A percentile compares a stretch with the other conserved stretches of the same genome.
phyloP scores from a whole-genome alignment of 768 basidiomycete genomes.

The Harrya chromipes region DNA sequence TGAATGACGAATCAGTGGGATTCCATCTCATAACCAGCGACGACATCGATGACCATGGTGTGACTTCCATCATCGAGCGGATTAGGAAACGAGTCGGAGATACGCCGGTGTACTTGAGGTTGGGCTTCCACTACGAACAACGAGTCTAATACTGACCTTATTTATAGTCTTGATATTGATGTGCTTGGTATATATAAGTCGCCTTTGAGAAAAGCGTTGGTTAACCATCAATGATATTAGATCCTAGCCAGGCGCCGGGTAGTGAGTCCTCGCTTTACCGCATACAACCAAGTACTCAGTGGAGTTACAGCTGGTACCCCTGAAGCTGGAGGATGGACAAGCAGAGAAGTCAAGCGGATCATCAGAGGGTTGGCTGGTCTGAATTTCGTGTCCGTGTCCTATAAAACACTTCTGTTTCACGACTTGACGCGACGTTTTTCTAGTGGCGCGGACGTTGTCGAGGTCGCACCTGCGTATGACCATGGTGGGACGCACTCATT shows the following conservation, averaged over 20 bases:
- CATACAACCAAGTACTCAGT: not conserved
- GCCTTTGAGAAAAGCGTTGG: not conserved
- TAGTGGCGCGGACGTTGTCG: conserved; percentile 25
- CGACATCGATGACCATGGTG: conserved; percentile 80
- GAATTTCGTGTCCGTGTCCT: conserved; percentile 61
- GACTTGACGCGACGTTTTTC: not conserved
- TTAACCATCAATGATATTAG: conserved; percentile 31
- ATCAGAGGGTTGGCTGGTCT: conserved; percentile 75
- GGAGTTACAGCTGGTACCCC: conserved; percentile 67
- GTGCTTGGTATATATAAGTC: conserved; percentile 53
- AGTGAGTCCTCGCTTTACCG: conserved; percentile 43
- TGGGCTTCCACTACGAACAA: not conserved
- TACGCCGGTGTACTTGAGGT: conserved; percentile 73
- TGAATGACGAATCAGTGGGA: conserved; percentile 68
- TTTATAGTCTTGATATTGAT: conserved; percentile 70
- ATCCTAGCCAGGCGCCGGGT: conserved; percentile 77
- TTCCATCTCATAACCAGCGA: conserved; percentile 78
- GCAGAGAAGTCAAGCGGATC: conserved; percentile 76
- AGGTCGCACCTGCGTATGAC: conserved; percentile 28
- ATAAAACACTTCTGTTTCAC: not conserved
- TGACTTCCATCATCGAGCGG: conserved; percentile 62
- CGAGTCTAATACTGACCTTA: not conserved
- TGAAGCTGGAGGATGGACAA: conserved; percentile 83
- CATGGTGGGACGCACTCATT: conserved; percentile 16
- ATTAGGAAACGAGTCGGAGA: conserved; percentile 73